These are phyloP conservation scores for Saccharum spontaneum DNA, from an alignment of 176 grass and related monocot genomes.

Conservation along the genomic window DNA sequence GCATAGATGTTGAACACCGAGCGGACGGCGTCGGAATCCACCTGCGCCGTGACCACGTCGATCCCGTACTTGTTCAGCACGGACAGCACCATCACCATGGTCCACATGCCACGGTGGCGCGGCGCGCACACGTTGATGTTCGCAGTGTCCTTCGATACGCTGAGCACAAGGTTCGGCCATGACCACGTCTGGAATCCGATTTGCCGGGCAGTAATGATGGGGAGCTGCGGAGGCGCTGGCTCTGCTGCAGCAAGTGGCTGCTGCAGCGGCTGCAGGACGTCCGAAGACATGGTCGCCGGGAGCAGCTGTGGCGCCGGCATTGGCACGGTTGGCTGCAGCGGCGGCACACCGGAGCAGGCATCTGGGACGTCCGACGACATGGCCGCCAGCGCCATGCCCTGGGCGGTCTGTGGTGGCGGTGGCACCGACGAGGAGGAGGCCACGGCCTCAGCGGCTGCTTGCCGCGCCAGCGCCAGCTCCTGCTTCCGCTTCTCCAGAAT, in stretches of 20 bases:
- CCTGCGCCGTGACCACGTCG: constrained; percentile 44
- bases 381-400: neutral
- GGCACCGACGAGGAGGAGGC: neutral
- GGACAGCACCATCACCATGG: constrained; percentile 23
- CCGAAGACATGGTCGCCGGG: neutral
- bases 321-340: neutral
- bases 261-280: neutral
- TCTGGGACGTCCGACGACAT: neutral
- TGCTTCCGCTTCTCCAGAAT: constrained; percentile 52
- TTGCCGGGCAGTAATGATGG: too few relatives aligned
- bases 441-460: neutral
- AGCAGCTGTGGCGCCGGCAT: too few relatives aligned
- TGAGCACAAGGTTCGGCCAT: constrained; percentile 51
- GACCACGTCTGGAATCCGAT: constrained; percentile 57
- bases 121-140: constrained; percentile 43
- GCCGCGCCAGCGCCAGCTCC: constrained; percentile 5
- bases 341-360: neutral
- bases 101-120: constrained; percentile 27
- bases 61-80: constrained; percentile 62
- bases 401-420: neutral
- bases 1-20: constrained; percentile 51
- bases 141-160: constrained; percentile 40
- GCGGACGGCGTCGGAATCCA: constrained; percentile 29
- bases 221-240: neutral
- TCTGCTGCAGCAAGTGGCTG: neutral